Conservation (phyloP, 345 rosid species). For the Salix caprea region DNA sequence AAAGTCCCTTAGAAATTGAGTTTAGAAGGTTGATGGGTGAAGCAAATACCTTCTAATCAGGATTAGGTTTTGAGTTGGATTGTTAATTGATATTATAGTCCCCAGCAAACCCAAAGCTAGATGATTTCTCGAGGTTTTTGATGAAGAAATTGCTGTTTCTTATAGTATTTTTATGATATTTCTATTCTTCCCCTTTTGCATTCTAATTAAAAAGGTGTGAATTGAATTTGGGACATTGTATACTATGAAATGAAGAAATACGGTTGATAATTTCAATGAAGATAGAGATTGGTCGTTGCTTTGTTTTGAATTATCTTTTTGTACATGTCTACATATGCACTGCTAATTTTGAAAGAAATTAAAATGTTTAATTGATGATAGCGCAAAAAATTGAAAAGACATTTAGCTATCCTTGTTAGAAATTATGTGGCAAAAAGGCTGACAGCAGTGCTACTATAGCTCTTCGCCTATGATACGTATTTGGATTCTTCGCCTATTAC, state of each 20-base stretch:
- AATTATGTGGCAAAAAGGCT: background rate
- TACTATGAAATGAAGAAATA: background rate
- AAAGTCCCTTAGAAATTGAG: background rate
- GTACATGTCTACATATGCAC: background rate
- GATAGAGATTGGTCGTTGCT: background rate
- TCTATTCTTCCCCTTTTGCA: background rate
- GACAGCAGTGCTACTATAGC: background rate
- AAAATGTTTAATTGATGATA: background rate
- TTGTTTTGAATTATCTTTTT: background rate
- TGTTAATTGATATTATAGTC: background rate
- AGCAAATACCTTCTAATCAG: background rate
- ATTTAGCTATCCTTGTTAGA: background rate
- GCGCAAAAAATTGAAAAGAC: background rate
- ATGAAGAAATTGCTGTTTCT: background rate
- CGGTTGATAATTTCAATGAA: no score
- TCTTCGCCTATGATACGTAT: background rate
- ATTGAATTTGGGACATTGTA: background rate
- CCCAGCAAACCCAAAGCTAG: background rate
- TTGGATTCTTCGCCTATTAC: background rate
- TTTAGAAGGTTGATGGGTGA: background rate
- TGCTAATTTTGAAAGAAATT: background rate
- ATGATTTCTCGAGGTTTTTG: background rate
- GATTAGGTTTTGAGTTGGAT: background rate
- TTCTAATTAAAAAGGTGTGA: background rate
- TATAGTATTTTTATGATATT: no score